These are phyloP conservation scores for Phytophthora hibernalis DNA, from an alignment of 352 stramenopile genomes.

Conservation along the genomic window DNA sequence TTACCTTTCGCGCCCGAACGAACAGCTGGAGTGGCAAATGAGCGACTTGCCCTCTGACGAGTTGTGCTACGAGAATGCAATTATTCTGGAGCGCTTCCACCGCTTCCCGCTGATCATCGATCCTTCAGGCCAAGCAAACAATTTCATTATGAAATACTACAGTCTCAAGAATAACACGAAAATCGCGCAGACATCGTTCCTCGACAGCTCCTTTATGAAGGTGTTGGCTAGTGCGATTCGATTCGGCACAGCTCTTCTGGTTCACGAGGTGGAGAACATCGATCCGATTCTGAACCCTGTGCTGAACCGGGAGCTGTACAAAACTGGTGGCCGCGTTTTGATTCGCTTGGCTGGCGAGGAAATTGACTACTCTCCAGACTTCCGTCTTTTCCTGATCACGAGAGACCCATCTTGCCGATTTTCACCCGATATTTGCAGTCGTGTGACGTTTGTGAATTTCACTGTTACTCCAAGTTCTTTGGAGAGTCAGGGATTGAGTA, in stretches of 20 bases:
- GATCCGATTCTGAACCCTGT: slow-evolving; percentile 99
- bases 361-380: slow-evolving; percentile 99
- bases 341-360: slow-evolving; percentile 98
- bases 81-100: slow-evolving; percentile 98
- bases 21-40: slow-evolving; percentile 96
- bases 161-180: slow-evolving; percentile 90
- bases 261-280: slow-evolving; percentile 99
- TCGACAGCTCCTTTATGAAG: slow-evolving; percentile 99
- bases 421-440: slow-evolving; percentile 98
- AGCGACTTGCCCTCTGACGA: slow-evolving; percentile 97
- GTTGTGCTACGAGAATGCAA: slow-evolving; percentile 99
- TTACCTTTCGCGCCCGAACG: slow-evolving; percentile 95
- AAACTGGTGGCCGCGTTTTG: slow-evolving; percentile 97
- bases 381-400: slow-evolving; percentile 99
- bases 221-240: slow-evolving; percentile 99
- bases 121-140: slow-evolving; percentile 97
- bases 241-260: slow-evolving; percentile 98
- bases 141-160: slow-evolving; percentile 99
- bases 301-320: slow-evolving; percentile 99
- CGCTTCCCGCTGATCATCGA: slow-evolving; percentile 99
- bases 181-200: slow-evolving; percentile 99
- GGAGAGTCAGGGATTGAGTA: slow-evolving; percentile 96
- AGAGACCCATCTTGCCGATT: slow-evolving; percentile 97
- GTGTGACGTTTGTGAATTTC: slow-evolving; percentile 99
- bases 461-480: slow-evolving; percentile 99